Base-by-base conservation (phyloP, 2,329 filamentous ascomycete species). In the Pseudophaeomoniella oleicola region DNA sequence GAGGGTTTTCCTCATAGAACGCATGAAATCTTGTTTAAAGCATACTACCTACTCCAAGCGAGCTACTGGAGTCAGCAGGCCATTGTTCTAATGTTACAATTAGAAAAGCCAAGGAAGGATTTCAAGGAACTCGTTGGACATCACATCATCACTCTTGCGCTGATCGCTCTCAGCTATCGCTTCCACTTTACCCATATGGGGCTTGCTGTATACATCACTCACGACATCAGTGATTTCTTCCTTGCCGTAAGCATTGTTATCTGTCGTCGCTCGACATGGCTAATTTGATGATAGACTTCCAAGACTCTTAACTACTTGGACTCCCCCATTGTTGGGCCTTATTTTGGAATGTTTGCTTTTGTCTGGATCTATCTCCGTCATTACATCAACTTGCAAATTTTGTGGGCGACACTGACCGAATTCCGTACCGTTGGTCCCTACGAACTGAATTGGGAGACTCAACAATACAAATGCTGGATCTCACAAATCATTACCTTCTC, bases 121-220 rank as follows among this genome's bases (percentile, higher is more conserved):
- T 92, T 84, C 62, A 84, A 81, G 60, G 84, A 93, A 66, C 69
- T 93, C 37, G 80, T 92, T 37, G 72, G 78, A 40, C 85, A 93
- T 57, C 85, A 93, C 56, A 74, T 92, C 47, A 78, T 92, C 52
- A 87, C 81, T 27, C 63, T 93, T 38, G 62, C 74, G 14, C 69
- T 93, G 48, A 92, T 93, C 45, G 76, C 61, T 44, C 64, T 85
- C 49, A 86, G 80, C 64, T 93, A 92, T 63, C 74, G 82, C 44
- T 93, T 90, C 64, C 85, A 93, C 60, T 93, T 93, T 57, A 86
- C 83, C 17, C 86, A 88, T 59, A 88, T 93, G 56, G 85, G 85
- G 13, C 62, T 93, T 38, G 81, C 83, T 15, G 82, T 93, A 22
- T 93, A 90, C 60, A 81, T 86, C 40, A 90, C 85, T 15, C 82